Evolutionary conservation across 31 red algal species (phyloP), one percentile per base, ranked within the genome.

Genomic region (Asparagopsis taxiformis): DNA sequence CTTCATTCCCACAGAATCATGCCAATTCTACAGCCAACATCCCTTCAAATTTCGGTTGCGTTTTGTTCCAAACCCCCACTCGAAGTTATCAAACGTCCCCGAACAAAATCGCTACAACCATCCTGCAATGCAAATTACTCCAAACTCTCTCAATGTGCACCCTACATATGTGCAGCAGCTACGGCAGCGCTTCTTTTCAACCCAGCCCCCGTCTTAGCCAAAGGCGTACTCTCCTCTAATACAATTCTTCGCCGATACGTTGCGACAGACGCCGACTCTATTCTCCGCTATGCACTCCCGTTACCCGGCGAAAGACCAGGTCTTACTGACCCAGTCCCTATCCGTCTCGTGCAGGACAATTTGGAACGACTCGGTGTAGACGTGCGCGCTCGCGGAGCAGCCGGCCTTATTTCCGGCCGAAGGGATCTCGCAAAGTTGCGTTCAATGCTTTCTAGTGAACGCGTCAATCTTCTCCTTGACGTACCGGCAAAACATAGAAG

Each of bases 161-260:
- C 59, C 5, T 5, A 35, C 30, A 31, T 60, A 52, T 48, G 52
- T 23, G 53, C 64, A 21, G 64, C 77, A 21, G 62, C 77, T 2
- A 31, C 77, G 1, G 51, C 52, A 5, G 2, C 56, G 32, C 62
- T 70, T 28, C 23, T 70, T 30, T 35, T 65, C 21, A 48, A 59
- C 33, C 46, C 68, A 3, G 41, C 48, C 17, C 26, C 39, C 0
- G 31, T 67, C 22, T 55, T 34, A 22, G 59, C 65, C 43, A 81
- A 75, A 59, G 63, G 67, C 17, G 49, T 89, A 16, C 71, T 92
- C 1, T 82, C 89, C 22, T 68, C 65, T 7, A 93, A 97, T 63
- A 92, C 94, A 3, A 88, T 97, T 44, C 67, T 92, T 11, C 89
- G 94, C 33, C 80, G 94, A 23, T 97, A 97, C 65, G 54, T 97